These are phyloP conservation scores for Rhododendron molle DNA, from an alignment of 148 eudicot genomes.

Conservation along the genomic window DNA sequence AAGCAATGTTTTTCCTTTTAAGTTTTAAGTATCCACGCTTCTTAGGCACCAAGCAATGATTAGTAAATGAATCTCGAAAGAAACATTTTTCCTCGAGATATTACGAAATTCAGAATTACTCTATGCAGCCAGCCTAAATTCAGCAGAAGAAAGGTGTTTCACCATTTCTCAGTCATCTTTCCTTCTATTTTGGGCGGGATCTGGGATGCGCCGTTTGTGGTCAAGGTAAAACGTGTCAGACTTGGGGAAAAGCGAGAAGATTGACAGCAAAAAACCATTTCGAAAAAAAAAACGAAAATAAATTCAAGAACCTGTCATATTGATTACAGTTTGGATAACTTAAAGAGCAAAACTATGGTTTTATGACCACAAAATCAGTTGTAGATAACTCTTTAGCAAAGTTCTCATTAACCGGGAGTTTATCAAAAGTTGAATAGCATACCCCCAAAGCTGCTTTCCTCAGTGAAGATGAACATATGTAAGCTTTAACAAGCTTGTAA, in stretches of 20 bases:
- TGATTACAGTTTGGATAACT: neutral
- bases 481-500: conserved; percentile 78
- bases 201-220: neutral
- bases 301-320: neutral
- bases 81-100: neutral
- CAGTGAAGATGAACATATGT: conserved; percentile 74
- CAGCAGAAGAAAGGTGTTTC: neutral
- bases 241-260: neutral
- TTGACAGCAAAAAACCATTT: neutral
- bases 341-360: neutral
- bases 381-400: neutral
- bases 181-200: neutral
- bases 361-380: neutral
- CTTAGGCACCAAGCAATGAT: neutral
- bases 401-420: neutral
- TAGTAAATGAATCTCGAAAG: neutral
- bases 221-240: neutral
- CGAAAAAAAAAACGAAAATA: neutral
- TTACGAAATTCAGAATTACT: neutral
- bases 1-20: neutral
- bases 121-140: neutral
- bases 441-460: conserved; percentile 94
- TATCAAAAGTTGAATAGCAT: conserved; percentile 20
- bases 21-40: neutral
- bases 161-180: neutral